Base-by-base conservation (phyloP, 2,329 filamentous ascomycete genomes). In the Exophiala alcalophila region DNA sequence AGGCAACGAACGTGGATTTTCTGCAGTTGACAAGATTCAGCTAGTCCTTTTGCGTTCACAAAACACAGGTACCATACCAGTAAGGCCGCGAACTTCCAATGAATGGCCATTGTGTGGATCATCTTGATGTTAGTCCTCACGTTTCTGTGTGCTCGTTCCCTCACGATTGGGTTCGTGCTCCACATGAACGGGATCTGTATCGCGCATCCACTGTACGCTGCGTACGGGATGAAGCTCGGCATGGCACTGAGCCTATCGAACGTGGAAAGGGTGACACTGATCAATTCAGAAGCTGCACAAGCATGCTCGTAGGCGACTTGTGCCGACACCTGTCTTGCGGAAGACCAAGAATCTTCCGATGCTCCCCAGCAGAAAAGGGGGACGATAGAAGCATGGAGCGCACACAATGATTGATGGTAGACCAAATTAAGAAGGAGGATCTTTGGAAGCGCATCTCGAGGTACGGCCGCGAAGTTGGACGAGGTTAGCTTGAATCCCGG, bases 351-450 rank as follows among this genome's bases (percentile, higher is more conserved):
- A 15, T 25, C 16, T 31, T 39, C 35, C 28, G 9, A 24, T 15
- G 23, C 18, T 6, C 26, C 31, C 40, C 40, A 42, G 12, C 14
- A 42, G 40, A 42, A 42, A 4, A 42, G 31, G 8, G 40, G 40
- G 7, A 42, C 40, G n/a, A 42, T 42, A 6, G 40, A 42, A 6
- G 40, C 21, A 26, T 42, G 40, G 3, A 42, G 25, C 2, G 40
- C 31, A 18, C 40, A 42, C n/a, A 42, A 24, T n/a, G 23, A 19
- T 30, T 42, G 40, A 42, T 42, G 40, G 12, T 42, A 42, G 9
- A 36, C 28, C 4, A 34, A 12, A 10, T 41, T 42, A 2, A 42
- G 8, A 5, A 44, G 20, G 5, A 44, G 26, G 25, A 44, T 25
- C 10, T 36, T 29, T 3, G 31, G 25, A 1, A 36, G 7, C 19